A percentile compares a stretch with the other conserved stretches of the same genome.
Evolutionary conservation across 1,284 basidiomycete genomes (phyloP).

Genomic region (Ceratobasidium sp.): DNA sequence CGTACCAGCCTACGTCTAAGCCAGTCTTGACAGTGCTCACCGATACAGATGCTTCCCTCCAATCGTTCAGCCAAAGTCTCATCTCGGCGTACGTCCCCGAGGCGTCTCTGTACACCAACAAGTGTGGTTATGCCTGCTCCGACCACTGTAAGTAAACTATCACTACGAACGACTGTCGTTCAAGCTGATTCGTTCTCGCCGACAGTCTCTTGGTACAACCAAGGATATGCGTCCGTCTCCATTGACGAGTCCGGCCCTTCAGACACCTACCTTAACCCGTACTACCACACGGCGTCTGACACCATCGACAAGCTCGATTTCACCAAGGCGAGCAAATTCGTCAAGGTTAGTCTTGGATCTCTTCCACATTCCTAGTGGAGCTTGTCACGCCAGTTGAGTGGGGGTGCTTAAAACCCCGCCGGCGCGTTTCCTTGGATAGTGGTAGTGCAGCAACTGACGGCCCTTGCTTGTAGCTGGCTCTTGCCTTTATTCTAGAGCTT

Average conservation of each 20-base stretch:
- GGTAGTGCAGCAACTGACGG: not conserved
- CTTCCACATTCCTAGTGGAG: not conserved
- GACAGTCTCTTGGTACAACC: slow-evolving; percentile 40
- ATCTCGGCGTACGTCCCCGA: slow-evolving; percentile 42
- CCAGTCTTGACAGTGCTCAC: slow-evolving; percentile 38
- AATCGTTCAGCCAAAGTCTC: slow-evolving; percentile 30
- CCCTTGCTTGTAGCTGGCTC: slow-evolving; percentile 18
- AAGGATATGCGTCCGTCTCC: slow-evolving; percentile 33
- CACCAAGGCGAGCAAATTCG: slow-evolving; percentile 41
- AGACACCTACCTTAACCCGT: slow-evolving; percentile 41
- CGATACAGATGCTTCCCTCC: slow-evolving; percentile 36
- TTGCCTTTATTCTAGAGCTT: slow-evolving; percentile 42
- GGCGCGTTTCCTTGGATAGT: no score
- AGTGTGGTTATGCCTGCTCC: slow-evolving; percentile 43
- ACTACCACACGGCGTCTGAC: slow-evolving; percentile 40
- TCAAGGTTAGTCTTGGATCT: slow-evolving; percentile 31
- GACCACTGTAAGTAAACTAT: slow-evolving; percentile 32
- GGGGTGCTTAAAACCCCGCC: no score
- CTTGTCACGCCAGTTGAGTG: not conserved
- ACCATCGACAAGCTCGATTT: slow-evolving; percentile 41
- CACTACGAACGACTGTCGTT: no score
- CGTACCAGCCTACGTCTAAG: slow-evolving; percentile 39
- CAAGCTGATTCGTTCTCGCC: not conserved
- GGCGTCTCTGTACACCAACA: slow-evolving; percentile 37
- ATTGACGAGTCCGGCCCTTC: slow-evolving; percentile 39